These are phyloP conservation scores for Cyclocybe cylindracea DNA, from an alignment of 768 basidiomycete species.

Conservation along the genomic window DNA sequence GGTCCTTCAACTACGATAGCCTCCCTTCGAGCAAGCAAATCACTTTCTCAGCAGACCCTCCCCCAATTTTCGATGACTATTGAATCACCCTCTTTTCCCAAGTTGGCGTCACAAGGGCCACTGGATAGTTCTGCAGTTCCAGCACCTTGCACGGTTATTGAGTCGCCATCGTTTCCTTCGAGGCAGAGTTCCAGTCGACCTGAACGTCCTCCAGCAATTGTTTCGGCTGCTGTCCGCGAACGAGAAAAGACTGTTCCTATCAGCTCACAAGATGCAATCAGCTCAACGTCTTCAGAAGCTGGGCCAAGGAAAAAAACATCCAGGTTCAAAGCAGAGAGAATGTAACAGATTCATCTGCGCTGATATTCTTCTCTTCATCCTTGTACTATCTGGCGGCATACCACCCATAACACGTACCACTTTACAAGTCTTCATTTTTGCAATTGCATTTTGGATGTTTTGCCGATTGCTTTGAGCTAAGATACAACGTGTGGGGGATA, in stretches of 20 bases:
- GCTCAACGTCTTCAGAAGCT: conserved; percentile 1
- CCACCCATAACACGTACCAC: no score
- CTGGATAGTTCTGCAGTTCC: neutral
- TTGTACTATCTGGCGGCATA: no score
- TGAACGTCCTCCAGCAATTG: conserved; percentile 18
- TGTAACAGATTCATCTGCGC: neutral
- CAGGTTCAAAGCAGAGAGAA: conserved; percentile 28
- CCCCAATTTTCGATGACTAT: conserved; percentile 31
- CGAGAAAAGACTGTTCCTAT: neutral
- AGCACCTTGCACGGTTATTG: neutral
- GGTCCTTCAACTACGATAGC: conserved; percentile 2
- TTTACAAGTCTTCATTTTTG: neutral
- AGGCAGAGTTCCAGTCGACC: conserved; percentile 6
- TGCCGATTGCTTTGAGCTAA: conserved; percentile 10
- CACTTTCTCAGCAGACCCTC: neutral
- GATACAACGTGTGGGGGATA: conserved; percentile 17
- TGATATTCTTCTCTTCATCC: neutral
- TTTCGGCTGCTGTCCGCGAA: conserved; percentile 10
- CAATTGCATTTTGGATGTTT: neutral
- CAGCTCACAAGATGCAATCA: neutral
- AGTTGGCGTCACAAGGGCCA: conserved; percentile 5
- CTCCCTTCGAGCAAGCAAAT: conserved; percentile 7
- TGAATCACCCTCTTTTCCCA: conserved; percentile 41
- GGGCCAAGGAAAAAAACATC: conserved; percentile 25
- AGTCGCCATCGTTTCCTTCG: neutral